phyloP scores from a whole-genome alignment of 345 rosid genomes.

The Gossypium longicalyx region DNA sequence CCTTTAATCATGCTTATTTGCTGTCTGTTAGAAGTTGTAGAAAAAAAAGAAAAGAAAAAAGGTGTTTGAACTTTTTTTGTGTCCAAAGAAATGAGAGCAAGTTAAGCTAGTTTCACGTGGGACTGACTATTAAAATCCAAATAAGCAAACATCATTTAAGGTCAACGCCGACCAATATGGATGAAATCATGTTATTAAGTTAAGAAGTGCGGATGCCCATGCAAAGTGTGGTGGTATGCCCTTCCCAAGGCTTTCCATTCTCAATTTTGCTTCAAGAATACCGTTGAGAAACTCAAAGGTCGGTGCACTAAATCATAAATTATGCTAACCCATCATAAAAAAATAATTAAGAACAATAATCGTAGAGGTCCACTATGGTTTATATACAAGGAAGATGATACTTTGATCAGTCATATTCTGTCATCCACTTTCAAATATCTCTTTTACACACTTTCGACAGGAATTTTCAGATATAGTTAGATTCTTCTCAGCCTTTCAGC shows the following conservation, averaged over 20 bases:
- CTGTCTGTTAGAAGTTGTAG: not conserved
- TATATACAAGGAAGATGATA: not conserved
- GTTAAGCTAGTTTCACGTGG: not conserved
- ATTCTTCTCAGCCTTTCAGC: not conserved
- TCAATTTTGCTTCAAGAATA: not conserved
- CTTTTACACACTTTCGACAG: not conserved
- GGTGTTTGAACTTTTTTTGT: not conserved
- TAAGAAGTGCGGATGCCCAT: not conserved
- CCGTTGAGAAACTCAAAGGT: not conserved
- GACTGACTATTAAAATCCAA: not conserved
- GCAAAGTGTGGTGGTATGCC: not conserved
- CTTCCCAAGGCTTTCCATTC: not conserved
- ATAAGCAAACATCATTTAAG: not conserved
- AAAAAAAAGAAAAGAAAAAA: not conserved
- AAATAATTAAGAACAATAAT: not conserved
- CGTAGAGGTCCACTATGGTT: not conserved
- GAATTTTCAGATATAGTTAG: not conserved
- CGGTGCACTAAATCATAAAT: constrained; percentile 7
- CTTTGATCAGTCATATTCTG: not conserved
- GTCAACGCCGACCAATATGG: constrained; percentile 4
- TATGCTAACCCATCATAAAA: not conserved
- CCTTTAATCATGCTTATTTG: not conserved
- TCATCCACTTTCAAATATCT: not conserved
- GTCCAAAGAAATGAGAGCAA: not conserved
- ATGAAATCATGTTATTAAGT: constrained; percentile 3